Conservation (phyloP, 345 rosid genomes). For the Rhodomyrtus tomentosa region DNA sequence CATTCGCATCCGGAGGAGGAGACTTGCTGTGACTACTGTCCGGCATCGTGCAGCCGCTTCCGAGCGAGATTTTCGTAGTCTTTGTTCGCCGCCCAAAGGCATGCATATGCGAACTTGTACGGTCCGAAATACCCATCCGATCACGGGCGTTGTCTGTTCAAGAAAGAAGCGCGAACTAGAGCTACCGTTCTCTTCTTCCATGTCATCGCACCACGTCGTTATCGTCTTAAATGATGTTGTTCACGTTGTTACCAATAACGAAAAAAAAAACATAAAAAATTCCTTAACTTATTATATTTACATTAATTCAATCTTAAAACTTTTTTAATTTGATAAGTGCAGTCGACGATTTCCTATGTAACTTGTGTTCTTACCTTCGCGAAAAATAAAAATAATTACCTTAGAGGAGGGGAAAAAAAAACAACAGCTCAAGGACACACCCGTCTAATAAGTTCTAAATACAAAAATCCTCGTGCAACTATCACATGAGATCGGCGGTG, state of each 20-base stretch:
- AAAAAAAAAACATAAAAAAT: no score
- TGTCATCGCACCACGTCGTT: neutral
- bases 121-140: neutral
- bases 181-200: neutral
- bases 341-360: no score
- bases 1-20: neutral
- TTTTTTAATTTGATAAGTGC: no score
- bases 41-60: no score
- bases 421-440: accelerated
- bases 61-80: neutral
- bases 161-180: neutral
- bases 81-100: neutral
- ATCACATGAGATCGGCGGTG: neutral
- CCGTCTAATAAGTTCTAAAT: neutral
- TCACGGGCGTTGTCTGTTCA: neutral
- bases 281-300: no score
- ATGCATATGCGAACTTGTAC: neutral
- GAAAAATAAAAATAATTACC: neutral
- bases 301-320: no score
- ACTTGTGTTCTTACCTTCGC: neutral
- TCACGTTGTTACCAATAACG: no score
- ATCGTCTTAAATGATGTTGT: neutral
- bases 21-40: neutral
- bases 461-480: accelerated
- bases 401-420: neutral